These are phyloP conservation scores for Lathyrus aphaca DNA, from an alignment of 306 rosid species.

Conservation along the genomic window DNA sequence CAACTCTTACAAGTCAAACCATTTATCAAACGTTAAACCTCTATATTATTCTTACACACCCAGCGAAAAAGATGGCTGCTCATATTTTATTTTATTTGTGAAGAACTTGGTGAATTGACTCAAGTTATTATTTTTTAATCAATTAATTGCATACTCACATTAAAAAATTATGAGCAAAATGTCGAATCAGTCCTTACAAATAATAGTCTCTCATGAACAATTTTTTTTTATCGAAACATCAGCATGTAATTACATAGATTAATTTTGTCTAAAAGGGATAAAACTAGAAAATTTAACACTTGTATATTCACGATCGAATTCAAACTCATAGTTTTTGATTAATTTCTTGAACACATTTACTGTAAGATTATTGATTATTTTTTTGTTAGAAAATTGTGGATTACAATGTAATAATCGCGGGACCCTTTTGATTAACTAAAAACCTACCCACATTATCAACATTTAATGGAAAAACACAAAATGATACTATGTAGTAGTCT, in stretches of 20 bases:
- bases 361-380: background rate
- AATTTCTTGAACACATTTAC: background rate
- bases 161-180: background rate
- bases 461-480: conserved; percentile 33
- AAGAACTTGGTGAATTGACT: conserved; percentile 6
- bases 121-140: background rate
- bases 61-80: conserved; percentile 20
- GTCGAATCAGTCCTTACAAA: conserved; percentile 14
- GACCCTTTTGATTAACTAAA: conserved; percentile 26
- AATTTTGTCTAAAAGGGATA: no score
- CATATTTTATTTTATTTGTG: conserved; percentile 36
- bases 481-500: conserved; percentile 31
- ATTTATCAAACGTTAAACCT: conserved; percentile 35
- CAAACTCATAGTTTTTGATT: no score
- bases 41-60: conserved; percentile 29
- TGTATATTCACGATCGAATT: no score
- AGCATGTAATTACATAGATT: no score
- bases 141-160: background rate
- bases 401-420: background rate
- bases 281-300: no score
- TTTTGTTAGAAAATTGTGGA: background rate
- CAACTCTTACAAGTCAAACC: conserved; percentile 41
- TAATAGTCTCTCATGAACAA: background rate
- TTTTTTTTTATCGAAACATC: no score
- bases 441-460: background rate